Base-by-base conservation (phyloP, 1,284 basidiomycete genomes). In the Taiwanofungus camphoratus region DNA sequence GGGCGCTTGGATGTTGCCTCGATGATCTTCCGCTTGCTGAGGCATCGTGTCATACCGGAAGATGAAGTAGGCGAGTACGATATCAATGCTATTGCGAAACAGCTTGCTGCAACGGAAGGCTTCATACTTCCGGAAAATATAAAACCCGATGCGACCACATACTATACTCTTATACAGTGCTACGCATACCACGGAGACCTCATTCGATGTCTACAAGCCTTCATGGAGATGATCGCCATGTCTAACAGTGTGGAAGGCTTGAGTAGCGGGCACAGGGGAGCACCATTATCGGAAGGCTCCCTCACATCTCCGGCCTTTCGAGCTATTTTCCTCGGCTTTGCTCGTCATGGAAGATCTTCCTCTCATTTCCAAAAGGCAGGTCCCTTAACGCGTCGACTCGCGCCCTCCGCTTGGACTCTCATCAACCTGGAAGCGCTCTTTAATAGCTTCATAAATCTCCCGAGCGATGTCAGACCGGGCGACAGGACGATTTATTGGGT, bases 251-350 rank as follows among this genome's bases (percentile, higher is more conserved):
- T 49, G 8, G 55, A 60, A 34, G 42, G 47, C 30, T 34, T 48
- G 13, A 19, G 26, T 22, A 36, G 42, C 26, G 36, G 39, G 12
- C 45, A 43, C 35, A 18, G 38, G 21, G 39, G 34, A 8, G 26
- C 35, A 11, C 36, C 38, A 22, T 18, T 39, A 9, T 30, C 46
- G 13, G 39, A 37, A 13, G 18, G 45, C 7, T 46, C 46, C 36
- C 53, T 53, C 35, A 45, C 52, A 7, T 33, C 52, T 36, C 63
- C 74, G 19, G 66, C 78, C 12, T 93, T 84, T 58, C 75, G 84
- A 11, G 75, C 78, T 6, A 62, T 93, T 19, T 91, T 93, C 59
- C 69, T 83, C 6, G 90, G 87, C 0, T 93, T 92, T 59, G 67
- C 73, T 5, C 73, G 76, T 11, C 79, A 87, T 50, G 81, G 71